These are phyloP conservation scores for Simmondsia chinensis DNA, from an alignment of 148 eudicot species.

Conservation along the genomic window DNA sequence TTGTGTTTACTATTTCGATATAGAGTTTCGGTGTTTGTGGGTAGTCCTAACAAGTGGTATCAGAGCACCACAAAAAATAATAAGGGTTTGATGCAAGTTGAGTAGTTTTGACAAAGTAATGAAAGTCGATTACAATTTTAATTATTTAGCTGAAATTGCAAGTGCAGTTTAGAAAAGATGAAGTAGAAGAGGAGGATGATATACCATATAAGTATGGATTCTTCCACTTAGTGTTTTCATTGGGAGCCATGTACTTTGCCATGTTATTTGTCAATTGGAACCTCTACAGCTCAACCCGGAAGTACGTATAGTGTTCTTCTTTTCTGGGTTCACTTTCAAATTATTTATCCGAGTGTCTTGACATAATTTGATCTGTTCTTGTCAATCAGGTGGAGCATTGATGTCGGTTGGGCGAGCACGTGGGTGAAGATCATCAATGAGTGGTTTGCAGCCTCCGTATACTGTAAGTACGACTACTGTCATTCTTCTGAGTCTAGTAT, in stretches of 20 bases:
- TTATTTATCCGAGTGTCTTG: background rate
- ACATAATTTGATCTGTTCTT: background rate
- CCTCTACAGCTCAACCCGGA: conserved; percentile 54
- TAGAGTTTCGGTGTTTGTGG: no score
- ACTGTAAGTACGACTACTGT: conserved; percentile 39
- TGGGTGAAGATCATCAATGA: conserved; percentile 99
- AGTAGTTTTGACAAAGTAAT: no score
- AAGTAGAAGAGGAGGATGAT: conserved; percentile 54
- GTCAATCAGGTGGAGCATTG: conserved; percentile 78
- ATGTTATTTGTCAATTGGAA: conserved; percentile 94
- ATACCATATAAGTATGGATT: conserved; percentile 81
- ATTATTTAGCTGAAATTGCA: no score
- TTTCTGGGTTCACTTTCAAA: background rate
- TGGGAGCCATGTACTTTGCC: conserved; percentile 98
- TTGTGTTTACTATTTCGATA: no score
- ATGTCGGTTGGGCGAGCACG: conserved; percentile 96
- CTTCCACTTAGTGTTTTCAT: conserved; percentile 81
- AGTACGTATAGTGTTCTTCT: conserved; percentile 29
- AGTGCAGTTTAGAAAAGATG: conserved; percentile 62
- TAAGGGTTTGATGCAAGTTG: no score
- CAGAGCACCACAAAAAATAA: no score
- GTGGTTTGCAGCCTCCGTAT: conserved; percentile 94
- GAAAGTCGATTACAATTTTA: no score
- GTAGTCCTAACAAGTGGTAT: no score
- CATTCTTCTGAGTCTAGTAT: background rate